Conservation (phyloP, 352 stramenopile genomes). For the Pythium sp. region DNA sequence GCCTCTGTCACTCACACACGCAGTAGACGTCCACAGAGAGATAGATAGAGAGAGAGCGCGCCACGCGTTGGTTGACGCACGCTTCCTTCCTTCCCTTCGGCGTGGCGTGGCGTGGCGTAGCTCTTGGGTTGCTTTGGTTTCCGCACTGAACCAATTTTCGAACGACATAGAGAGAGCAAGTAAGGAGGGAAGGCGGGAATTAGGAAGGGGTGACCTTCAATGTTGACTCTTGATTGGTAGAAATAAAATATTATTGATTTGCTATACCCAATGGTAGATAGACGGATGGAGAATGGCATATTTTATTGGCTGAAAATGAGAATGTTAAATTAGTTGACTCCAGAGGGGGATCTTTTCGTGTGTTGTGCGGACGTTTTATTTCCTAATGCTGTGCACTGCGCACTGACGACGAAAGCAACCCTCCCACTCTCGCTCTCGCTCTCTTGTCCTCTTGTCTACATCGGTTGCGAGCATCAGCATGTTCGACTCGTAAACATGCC, state of each 20-base stretch:
- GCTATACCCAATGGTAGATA: neutral
- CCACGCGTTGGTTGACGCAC: neutral
- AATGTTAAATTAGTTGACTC: neutral
- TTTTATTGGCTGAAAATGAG: neutral
- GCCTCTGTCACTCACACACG: neutral
- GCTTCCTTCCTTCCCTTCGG: neutral
- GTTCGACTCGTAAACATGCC: neutral
- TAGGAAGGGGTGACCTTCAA: neutral
- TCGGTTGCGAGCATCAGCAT: neutral
- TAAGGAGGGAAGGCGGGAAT: neutral
- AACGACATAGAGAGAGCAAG: constrained; percentile 1
- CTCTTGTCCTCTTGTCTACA: neutral
- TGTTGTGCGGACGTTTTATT: constrained; percentile 10
- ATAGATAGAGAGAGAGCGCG: neutral
- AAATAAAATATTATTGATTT: neutral
- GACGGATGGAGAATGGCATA: neutral
- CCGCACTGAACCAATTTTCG: constrained; percentile 11
- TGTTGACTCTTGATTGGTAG: neutral
- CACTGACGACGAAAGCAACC: constrained; percentile 3
- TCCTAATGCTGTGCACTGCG: constrained; percentile 9
- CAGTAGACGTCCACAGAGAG: neutral
- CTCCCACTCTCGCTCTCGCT: neutral
- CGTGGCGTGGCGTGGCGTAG: neutral
- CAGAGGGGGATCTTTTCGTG: constrained; percentile 6
- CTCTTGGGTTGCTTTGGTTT: neutral